A percentile compares a stretch with the other conserved stretches of the same genome.
These are phyloP conservation scores for Melocanna baccifera DNA, from an alignment of 176 grass and related monocot genomes.

Conservation along the genomic window DNA sequence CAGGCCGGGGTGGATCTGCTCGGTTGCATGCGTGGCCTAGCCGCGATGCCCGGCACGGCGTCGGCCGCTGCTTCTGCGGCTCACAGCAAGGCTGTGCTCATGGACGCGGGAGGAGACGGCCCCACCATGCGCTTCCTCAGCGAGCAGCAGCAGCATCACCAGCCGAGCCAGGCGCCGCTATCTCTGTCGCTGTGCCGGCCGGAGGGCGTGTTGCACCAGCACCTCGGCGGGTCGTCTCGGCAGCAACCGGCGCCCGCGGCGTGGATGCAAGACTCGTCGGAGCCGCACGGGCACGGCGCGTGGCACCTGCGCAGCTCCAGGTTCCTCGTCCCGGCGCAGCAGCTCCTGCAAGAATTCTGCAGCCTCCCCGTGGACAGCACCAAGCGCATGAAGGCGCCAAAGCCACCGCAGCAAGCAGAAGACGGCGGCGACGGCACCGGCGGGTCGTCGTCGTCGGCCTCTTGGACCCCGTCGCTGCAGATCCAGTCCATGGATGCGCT, in stretches of 20 bases:
- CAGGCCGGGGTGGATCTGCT: constrained; percentile 71
- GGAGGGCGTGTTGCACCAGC: constrained; percentile 38
- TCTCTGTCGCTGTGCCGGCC: constrained; percentile 47
- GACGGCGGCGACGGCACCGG: constrained; percentile 36
- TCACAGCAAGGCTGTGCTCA: constrained; percentile 28
- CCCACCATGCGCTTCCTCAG: constrained; percentile 42
- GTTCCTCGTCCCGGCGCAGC: constrained; percentile 65
- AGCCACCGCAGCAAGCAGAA: not conserved
- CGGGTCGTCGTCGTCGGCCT: constrained; percentile 59
- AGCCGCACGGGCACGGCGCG: constrained; percentile 7
- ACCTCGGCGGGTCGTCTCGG: constrained; percentile 34
- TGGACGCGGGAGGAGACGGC: constrained; percentile 11
- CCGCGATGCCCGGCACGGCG: constrained; percentile 28
- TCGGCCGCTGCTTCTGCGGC: not conserved
- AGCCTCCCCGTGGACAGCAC: constrained; percentile 38
- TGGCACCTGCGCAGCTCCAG: constrained; percentile 56
- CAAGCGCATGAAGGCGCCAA: constrained; percentile 22
- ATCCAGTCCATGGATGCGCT: constrained; percentile 65
- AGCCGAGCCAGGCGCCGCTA: constrained; percentile 36
- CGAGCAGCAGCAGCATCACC: constrained; percentile 30
- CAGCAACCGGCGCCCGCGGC: constrained; percentile 22
- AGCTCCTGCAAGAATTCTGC: constrained; percentile 86
- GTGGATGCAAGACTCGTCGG: constrained; percentile 22
- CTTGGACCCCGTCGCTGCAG: constrained; percentile 43
- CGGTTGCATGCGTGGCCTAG: constrained; percentile 38